Evolutionary conservation across 805 yeast species (phyloP), one percentile per base, ranked within the genome.

Genomic region (Lipomyces orientalis): DNA sequence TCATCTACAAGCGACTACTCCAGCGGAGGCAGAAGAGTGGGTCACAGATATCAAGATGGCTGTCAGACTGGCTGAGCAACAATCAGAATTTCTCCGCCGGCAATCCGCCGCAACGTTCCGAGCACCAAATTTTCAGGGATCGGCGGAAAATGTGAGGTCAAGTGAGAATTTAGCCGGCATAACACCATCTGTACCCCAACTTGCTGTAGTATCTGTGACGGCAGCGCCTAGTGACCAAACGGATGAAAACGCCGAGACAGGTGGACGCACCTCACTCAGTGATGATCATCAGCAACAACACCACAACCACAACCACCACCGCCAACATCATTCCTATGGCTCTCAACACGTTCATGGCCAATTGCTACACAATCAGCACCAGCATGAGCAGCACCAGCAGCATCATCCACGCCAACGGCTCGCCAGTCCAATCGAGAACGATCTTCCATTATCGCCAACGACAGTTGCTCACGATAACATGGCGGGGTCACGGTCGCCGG

Each of bases 1-100:
- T 39, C 79, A 77, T 59, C 66, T 78, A 22, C 67, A 69, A 46
- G 79, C 79, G 19, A 73, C 70, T 29, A 66, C 73, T 16, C 64
- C 59, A 2, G 60, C 67, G 7, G 79, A 76, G 33, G 76, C 77
- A 10, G 74, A 74, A 60, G 71, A 62, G 14, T 78, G 80, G 80
- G 77, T 75, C 34, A 73, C 73, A 33, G 71, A 69, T 31, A 64
- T 78, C 5, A 67, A 73, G 14, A 65, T 62, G 6, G 67, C 75
- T 2, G 76, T 75, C 4, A 68, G 71, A 37, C 62, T 71, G 3
- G 70, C 70, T 1, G 74, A 72, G 60, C 61, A 52, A 16, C 33
- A 39, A 34, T 52, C 31, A 2, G 61, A 60, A 34, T 49, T 25
- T 55, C 61, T 52, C 46, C 37, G 43, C 3, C 58, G 64, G 34